Evolutionary conservation across 108 stramenopile species (phyloP).

Genomic region (Schizochytrium sp.): DNA sequence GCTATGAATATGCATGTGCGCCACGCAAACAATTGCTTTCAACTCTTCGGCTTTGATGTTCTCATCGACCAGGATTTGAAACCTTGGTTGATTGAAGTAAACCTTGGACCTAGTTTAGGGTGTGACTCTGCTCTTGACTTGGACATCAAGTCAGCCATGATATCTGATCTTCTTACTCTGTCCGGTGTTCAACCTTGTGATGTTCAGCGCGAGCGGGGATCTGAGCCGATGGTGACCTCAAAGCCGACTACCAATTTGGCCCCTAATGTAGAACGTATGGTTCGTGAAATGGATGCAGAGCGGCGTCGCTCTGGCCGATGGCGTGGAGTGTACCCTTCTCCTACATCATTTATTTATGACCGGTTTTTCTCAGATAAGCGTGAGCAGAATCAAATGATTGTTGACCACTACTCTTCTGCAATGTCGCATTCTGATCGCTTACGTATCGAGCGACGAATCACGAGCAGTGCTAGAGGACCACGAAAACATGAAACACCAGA

Average conservation of each 20-base stretch:
- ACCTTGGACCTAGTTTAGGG: conserved; percentile 71
- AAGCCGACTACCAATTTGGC: neutral
- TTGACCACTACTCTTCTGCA: neutral
- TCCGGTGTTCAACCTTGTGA: conserved; percentile 18
- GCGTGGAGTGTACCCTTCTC: conserved; percentile 32
- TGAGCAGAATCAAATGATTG: conserved; percentile 35
- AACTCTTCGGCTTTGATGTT: conserved; percentile 73
- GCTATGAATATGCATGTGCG: conserved; percentile 69
- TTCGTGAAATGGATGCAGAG: neutral
- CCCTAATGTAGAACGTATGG: neutral
- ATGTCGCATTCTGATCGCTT: neutral
- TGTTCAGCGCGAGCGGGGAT: conserved; percentile 10
- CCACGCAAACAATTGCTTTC: conserved; percentile 66
- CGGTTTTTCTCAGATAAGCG: conserved; percentile 4
- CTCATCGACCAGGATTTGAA: conserved; percentile 68
- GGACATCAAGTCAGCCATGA: conserved; percentile 62
- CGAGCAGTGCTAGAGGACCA: neutral
- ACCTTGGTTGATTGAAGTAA: conserved; percentile 73
- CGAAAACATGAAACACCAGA: no score
- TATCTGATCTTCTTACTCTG: conserved; percentile 10
- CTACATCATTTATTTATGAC: conserved; percentile 19
- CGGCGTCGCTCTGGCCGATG: neutral
- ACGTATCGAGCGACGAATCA: conserved; percentile 25
- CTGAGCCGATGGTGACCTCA: conserved; percentile 5
- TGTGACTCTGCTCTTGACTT: conserved; percentile 69